phyloP scores from a whole-genome alignment of 2,329 filamentous ascomycete species.

The Parafenestella ontariensis region DNA sequence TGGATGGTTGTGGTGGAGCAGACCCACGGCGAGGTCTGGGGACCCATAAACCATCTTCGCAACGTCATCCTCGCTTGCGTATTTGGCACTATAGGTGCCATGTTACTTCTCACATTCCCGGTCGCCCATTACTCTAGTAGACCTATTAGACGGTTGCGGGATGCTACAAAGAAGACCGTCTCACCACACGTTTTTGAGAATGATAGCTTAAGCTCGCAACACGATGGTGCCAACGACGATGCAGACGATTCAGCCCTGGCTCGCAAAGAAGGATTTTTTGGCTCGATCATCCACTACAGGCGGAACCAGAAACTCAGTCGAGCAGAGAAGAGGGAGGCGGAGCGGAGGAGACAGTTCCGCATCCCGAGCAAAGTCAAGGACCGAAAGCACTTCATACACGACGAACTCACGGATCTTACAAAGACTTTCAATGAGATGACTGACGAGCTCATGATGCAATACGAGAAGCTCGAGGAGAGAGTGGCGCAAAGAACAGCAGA shows the following conservation, averaged over 20 bases:
- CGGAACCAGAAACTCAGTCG: slow-evolving; percentile 42
- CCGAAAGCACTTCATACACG: slow-evolving; percentile 75
- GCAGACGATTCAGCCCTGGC: slow-evolving; percentile 58
- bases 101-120: slow-evolving; percentile 75
- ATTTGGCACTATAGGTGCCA: slow-evolving; percentile 78
- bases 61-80: slow-evolving; percentile 84
- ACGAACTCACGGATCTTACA: slow-evolving; percentile 85
- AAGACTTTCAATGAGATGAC: slow-evolving; percentile 93
- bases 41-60: slow-evolving; percentile 75
- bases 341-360: slow-evolving; percentile 69
- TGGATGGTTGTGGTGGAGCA: slow-evolving; percentile 88
- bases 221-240: slow-evolving; percentile 51
- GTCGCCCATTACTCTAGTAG: slow-evolving; percentile 82
- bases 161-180: slow-evolving; percentile 77
- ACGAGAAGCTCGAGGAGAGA: slow-evolving; percentile 81
- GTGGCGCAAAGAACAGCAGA: slow-evolving; percentile 83
- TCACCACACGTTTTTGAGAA: slow-evolving; percentile 66
- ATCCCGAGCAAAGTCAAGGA: slow-evolving; percentile 85
- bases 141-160: slow-evolving; percentile 78
- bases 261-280: slow-evolving; percentile 55
- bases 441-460: slow-evolving; percentile 86
- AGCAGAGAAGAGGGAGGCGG: slow-evolving; percentile 48
- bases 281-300: slow-evolving; percentile 45
- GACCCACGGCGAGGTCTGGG: slow-evolving; percentile 74
- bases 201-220: slow-evolving; percentile 47